Evolutionary conservation across 768 basidiomycete genomes (phyloP).

Genomic region (Melanogaster broomeanus): DNA sequence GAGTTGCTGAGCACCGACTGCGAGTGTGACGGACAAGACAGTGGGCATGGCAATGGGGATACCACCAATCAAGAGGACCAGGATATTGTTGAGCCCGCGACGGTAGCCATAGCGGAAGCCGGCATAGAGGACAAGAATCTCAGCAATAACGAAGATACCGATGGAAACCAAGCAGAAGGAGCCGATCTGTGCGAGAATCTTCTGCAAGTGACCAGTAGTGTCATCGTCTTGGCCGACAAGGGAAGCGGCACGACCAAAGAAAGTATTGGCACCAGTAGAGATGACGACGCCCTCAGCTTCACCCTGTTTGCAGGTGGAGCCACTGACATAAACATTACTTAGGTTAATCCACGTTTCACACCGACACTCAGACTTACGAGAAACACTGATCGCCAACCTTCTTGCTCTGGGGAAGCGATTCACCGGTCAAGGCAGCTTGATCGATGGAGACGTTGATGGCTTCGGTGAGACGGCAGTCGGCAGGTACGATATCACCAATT

Average conservation of each 20-base stretch:
- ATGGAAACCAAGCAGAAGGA: slow-evolving; percentile 97
- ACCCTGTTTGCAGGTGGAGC: slow-evolving; percentile 98
- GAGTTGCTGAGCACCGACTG: slow-evolving; percentile 97
- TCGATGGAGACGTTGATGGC: slow-evolving; percentile 98
- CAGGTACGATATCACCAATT: slow-evolving; percentile 98
- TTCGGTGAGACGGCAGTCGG: slow-evolving; percentile 96
- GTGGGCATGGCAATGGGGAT: slow-evolving; percentile 99
- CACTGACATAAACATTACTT: slow-evolving; percentile 44
- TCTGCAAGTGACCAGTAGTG: slow-evolving; percentile 97
- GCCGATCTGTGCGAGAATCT: slow-evolving; percentile 97
- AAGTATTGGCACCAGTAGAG: slow-evolving; percentile 96
- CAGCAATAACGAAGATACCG: slow-evolving; percentile 92
- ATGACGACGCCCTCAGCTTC: slow-evolving; percentile 99
- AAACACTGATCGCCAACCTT: slow-evolving; percentile 96
- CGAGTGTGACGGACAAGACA: slow-evolving; percentile 95
- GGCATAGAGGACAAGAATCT: slow-evolving; percentile 93
- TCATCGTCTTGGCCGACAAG: slow-evolving; percentile 98
- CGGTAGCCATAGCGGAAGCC: slow-evolving; percentile 91
- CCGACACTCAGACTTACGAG: slow-evolving; percentile 65
- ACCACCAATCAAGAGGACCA: slow-evolving; percentile 98
- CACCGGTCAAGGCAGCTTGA: slow-evolving; percentile 97
- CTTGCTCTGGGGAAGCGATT: slow-evolving; percentile 92
- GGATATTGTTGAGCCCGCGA: slow-evolving; percentile 94
- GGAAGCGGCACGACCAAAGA: slow-evolving; percentile 98
- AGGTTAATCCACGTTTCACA: slow-evolving; percentile 2